Evolutionary conservation across 2,329 filamentous ascomycete species (phyloP), one percentile per base, ranked within the genome.

Genomic region (Monilinia fructicola): DNA sequence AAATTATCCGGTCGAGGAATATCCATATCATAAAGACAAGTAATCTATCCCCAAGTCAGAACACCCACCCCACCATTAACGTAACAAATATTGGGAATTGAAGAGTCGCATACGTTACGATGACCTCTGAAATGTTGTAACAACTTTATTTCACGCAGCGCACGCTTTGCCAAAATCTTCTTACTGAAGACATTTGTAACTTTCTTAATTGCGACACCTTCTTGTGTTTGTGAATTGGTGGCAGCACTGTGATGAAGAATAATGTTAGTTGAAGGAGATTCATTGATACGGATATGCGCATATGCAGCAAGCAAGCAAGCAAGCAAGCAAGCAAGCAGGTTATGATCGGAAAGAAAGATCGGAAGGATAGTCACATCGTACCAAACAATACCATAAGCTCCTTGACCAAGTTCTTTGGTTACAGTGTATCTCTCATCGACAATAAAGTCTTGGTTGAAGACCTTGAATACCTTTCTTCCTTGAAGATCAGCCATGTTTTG

Each of bases 101-200:
- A 53, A 26, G 62, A 54, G 66, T 63, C 55, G 81, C 87, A 80
- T 82, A 93, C 90, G 79, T 94, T 94, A 76, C 91, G 89, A 76
- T 94, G 91, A 64, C 91, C 91, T 75, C 95, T 87, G 82, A 99
- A 99, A 81, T 99, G 95, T 82, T 98, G 94, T 71, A 99, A 85
- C 73, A 99, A 86, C 86, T 98, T 99, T 81, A 99, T 98, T 82
- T 99, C 95, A 79, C 95, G 89, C 83, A 99, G 81, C 60, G 95
- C 95, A 77, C 95, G 91, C 88, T 99, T 99, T 75, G 95, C 95
- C 73, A 99, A 85, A 74, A 99, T 99, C 87, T 98, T 98, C 83
- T 99, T 99, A 86, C 93, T 97, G 81, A 99, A 99, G 75, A 99
- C 94, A 90, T 99, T 99, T 83, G 95, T 99, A 78, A 99, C 92